These are phyloP conservation scores for Talaromyces islandicus DNA, from an alignment of 2,329 filamentous ascomycete genomes.

Conservation along the genomic window DNA sequence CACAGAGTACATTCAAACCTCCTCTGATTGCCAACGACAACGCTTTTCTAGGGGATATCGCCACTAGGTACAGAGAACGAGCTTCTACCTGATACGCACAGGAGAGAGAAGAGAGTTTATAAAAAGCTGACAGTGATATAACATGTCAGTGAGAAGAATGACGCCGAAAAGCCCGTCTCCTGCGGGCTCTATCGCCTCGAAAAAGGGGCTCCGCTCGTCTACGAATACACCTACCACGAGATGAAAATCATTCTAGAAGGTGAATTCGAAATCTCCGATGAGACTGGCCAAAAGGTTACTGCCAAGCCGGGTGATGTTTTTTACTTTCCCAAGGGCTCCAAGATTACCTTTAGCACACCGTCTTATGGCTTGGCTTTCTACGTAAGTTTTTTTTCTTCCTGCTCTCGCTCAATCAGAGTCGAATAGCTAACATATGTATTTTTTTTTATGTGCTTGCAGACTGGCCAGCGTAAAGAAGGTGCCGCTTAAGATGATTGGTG, in stretches of 20 bases:
- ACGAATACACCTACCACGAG: slow-evolving; percentile 66
- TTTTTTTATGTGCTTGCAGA: slow-evolving; percentile 4
- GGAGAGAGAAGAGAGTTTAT: no score
- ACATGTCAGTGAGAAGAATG: slow-evolving; percentile 43
- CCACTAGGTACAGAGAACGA: slow-evolving; percentile 39
- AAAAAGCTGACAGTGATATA: neutral
- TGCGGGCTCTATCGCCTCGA: slow-evolving; percentile 62
- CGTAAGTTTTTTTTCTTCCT: slow-evolving; percentile 20
- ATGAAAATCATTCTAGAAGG: slow-evolving; percentile 70
- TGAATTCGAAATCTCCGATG: slow-evolving; percentile 59
- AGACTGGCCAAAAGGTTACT: slow-evolving; percentile 54
- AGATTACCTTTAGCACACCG: slow-evolving; percentile 60
- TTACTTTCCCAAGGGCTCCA: slow-evolving; percentile 60
- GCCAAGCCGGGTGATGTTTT: slow-evolving; percentile 61
- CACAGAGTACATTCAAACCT: slow-evolving; percentile 56
- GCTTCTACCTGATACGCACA: neutral
- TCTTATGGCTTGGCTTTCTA: slow-evolving; percentile 58
- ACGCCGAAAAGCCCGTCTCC: slow-evolving; percentile 55
- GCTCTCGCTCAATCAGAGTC: neutral
- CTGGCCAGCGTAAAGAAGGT: slow-evolving; percentile 22
- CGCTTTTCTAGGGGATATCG: slow-evolving; percentile 60
- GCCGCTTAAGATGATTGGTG: slow-evolving; percentile 15
- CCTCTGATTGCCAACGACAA: slow-evolving; percentile 64
- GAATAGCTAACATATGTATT: neutral
- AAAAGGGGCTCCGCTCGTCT: slow-evolving; percentile 61